These are phyloP conservation scores for Xylariaceae sp. DNA, from an alignment of 2,329 filamentous ascomycete genomes.

Conservation along the genomic window DNA sequence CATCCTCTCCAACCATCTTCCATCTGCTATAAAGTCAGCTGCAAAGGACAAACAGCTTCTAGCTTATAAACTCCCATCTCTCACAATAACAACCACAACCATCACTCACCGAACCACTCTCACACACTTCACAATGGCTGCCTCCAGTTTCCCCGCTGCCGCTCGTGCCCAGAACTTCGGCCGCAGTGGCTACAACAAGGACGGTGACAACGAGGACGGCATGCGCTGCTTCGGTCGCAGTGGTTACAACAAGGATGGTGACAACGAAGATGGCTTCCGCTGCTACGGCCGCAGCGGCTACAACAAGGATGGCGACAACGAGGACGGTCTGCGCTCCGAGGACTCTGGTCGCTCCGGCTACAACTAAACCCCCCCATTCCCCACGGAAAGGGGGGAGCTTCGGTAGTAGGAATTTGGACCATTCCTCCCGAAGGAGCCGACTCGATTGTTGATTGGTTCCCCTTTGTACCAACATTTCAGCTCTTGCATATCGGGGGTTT, in stretches of 20 bases:
- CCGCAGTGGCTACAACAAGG: slow-evolving; percentile 46
- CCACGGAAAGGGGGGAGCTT: neutral
- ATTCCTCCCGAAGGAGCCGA: slow-evolving; percentile 10
- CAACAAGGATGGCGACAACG: slow-evolving; percentile 26
- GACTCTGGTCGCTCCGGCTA: slow-evolving; percentile 21
- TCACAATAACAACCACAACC: slow-evolving; percentile 1
- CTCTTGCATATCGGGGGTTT: neutral
- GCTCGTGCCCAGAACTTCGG: slow-evolving; percentile 36
- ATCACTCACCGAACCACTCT: slow-evolving; percentile 4
- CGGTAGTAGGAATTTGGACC: slow-evolving; percentile 1
- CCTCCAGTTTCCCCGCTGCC: slow-evolving; percentile 28
- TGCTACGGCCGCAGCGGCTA: slow-evolving; percentile 28
- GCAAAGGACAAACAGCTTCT: slow-evolving; percentile 4
- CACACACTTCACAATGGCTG: slow-evolving; percentile 34
- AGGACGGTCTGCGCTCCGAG: slow-evolving; percentile 14
- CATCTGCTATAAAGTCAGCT: neutral
- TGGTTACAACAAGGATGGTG: slow-evolving; percentile 34
- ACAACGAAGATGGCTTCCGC: slow-evolving; percentile 24
- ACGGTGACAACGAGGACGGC: slow-evolving; percentile 35
- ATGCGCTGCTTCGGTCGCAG: slow-evolving; percentile 31
- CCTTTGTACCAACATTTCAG: neutral
- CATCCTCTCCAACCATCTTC: slow-evolving; percentile 2
- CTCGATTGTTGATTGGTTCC: neutral
- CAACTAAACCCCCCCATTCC: slow-evolving; percentile 13
- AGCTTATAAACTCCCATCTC: neutral